These are phyloP conservation scores for Coleophoma eucalyptorum DNA, from an alignment of 2,329 filamentous ascomycete genomes.

Conservation along the genomic window DNA sequence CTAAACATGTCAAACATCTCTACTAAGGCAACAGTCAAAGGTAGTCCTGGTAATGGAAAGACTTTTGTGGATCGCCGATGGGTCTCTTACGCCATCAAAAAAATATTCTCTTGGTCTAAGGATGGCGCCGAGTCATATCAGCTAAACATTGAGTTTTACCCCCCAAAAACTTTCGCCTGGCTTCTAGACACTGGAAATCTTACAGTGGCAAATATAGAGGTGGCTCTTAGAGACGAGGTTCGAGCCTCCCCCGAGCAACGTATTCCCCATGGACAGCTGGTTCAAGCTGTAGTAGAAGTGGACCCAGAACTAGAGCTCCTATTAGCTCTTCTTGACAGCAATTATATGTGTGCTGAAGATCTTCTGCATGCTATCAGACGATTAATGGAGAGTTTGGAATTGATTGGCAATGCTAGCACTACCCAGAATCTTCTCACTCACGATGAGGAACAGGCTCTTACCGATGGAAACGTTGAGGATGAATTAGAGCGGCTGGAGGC, in stretches of 20 bases:
- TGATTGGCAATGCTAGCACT: slow-evolving; percentile 28
- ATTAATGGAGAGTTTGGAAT: slow-evolving; percentile 66
- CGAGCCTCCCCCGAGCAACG: slow-evolving; percentile 27
- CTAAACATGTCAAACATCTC: no score
- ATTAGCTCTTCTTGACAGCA: slow-evolving; percentile 60
- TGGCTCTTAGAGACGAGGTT: slow-evolving; percentile 49
- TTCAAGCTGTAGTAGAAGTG: slow-evolving; percentile 57
- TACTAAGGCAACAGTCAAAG: no score
- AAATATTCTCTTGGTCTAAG: slow-evolving; percentile 35
- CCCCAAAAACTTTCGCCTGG: slow-evolving; percentile 51
- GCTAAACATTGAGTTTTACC: slow-evolving; percentile 38
- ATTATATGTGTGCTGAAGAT: slow-evolving; percentile 62
- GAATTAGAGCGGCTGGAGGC: slow-evolving; percentile 50
- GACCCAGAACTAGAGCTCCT: slow-evolving; percentile 67
- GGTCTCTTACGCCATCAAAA: slow-evolving; percentile 49
- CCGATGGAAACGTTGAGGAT: slow-evolving; percentile 25
- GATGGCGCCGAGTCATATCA: slow-evolving; percentile 8
- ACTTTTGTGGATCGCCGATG: slow-evolving; percentile 55
- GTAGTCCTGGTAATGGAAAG: no score
- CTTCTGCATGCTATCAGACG: slow-evolving; percentile 62
- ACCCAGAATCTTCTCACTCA: slow-evolving; percentile 21
- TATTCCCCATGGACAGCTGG: slow-evolving; percentile 56
- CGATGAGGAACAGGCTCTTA: slow-evolving; percentile 9
- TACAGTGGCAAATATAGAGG: slow-evolving; percentile 53
- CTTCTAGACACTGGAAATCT: slow-evolving; percentile 58